Evolutionary conservation across 2,329 filamentous ascomycete genomes (phyloP), one percentile per base, ranked within the genome.

Genomic region (Shiraia sp.): DNA sequence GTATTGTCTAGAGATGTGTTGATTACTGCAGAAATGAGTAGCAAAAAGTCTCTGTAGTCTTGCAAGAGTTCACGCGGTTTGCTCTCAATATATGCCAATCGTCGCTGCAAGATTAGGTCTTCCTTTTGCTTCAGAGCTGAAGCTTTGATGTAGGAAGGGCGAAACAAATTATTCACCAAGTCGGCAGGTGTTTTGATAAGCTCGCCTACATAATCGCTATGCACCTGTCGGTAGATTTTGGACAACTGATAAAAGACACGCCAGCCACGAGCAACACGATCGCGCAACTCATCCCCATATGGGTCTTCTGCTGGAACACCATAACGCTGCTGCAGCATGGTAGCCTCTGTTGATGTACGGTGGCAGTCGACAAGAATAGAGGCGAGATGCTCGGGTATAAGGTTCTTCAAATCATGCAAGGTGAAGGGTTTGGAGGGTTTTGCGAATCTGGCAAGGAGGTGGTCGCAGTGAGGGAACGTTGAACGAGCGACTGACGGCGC

Each of bases 31-130:
- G 57, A 60, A 4, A 68, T 49, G 1, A 66, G 51, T 28, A 55
- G 59, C 43, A 62, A 61, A 56, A 62, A 59, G 35, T 65, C 49
- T 24, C 56, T 59, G 35, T 65, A 66, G 36, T 66, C 57, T 29
- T 56, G 53, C 2, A 57, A 57, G 13, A 47, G n/a, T 3, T 56
- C 44, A 3, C 39, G 32, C 2, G 53, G 32, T n/a, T 65, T 32
- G 3, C 33, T 37, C 6, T 36, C 34, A 26, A 63, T 52, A 28
- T 61, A 61, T 8, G 48, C 44, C 17, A 66, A 26, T 10, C 59
- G 58, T 24, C 33, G 28, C 23, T 51, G 40, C 10, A 61, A 24
- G 9, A 65, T 39, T 19, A 48, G 4, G 17, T 61, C 46, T 15
- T 67, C 61, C 22, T 44, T 50, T 24, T 47, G 49, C 26, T 38